A percentile compares a stretch with the other conserved stretches of the same genome.
phyloP scores from a whole-genome alignment of 2,329 filamentous ascomycete species.

The Alternaria longipes region DNA sequence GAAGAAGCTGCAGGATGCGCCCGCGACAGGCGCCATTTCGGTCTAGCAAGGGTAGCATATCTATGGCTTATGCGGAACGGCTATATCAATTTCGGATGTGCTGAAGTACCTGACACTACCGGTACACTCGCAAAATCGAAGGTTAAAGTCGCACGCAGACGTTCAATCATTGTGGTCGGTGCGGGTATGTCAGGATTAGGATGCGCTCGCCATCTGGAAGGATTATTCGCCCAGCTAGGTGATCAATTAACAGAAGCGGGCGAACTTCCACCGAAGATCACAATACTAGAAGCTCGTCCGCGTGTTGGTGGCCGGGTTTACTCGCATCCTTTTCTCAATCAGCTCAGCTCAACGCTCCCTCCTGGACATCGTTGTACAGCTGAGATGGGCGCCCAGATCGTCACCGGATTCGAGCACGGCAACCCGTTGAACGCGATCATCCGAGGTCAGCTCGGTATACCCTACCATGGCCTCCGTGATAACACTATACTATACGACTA shows the following conservation, averaged over 20 bases:
- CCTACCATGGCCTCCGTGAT: conserved; percentile 82
- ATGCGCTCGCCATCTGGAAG: conserved; percentile 89
- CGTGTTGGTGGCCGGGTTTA: conserved; percentile 93
- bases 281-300: conserved; percentile 86
- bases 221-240: conserved; percentile 82
- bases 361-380: conserved; percentile 75
- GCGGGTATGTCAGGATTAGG: conserved; percentile 94
- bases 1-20: conserved; percentile 92
- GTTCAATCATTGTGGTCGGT: conserved; percentile 85
- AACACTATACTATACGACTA: conserved; percentile 90
- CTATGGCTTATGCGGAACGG: conserved; percentile 91
- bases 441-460: conserved; percentile 85
- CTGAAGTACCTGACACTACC: conserved; percentile 69
- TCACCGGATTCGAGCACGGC: conserved; percentile 94
- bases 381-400: conserved; percentile 98
- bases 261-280: conserved; percentile 75
- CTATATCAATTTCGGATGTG: conserved; percentile 96
- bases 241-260: conserved; percentile 71
- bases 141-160: conserved; percentile 63
- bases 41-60: conserved; percentile 85
- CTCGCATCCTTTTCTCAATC: conserved; percentile 74
- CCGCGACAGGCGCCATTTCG: conserved; percentile 86
- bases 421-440: conserved; percentile 94
- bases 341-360: conserved; percentile 63
- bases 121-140: conserved; percentile 47